Evolutionary conservation across 768 basidiomycete genomes (phyloP), one percentile per base, ranked within the genome.

Genomic region (Lactarius vividus): DNA sequence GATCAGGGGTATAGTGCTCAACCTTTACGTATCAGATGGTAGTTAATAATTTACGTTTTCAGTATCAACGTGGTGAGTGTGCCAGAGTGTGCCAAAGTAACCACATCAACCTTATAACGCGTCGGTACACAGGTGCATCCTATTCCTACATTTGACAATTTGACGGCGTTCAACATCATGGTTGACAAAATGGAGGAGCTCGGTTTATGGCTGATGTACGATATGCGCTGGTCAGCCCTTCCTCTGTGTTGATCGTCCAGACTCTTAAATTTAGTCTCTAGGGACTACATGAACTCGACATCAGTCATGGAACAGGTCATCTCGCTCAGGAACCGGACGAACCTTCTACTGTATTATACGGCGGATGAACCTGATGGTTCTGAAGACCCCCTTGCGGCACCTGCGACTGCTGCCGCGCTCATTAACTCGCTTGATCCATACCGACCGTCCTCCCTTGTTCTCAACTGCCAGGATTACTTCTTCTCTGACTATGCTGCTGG

Each of bases 341-440:
- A 90, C 69, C 81, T 93, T 31, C 78, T 92, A 18, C 75, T 88
- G 2, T 89, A 87, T 86, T 90, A 90, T 74, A 89, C 88, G 1
- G 87, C 80, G 0, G 88, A 91, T 69, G 89, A 91, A 74, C 88
- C 86, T 0, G 88, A 91, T 69, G 88, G 89, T 44, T 86, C 84
- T 0, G 81, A 81, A 11, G 74, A 89, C 66, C 88, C 90, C 9
- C 77, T 88, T 46, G 79, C 86, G 59, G 87, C 88, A 0, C 85
- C 89, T 5, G 67, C 63, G 1, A 58, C 49, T 0, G 73, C 85
- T 1, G 82, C 83, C 63, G 79, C 84, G 60, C 67, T 79, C 39
- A 83, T 88, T 63, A 76, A 80, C 66, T 61, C 74, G 23, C 71
- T 83, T 4, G 85, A 87, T 61, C 82, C 82, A 0, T 87, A 87